Conservation (phyloP, 306 rosid species). For the Quercus aquifolioides region DNA sequence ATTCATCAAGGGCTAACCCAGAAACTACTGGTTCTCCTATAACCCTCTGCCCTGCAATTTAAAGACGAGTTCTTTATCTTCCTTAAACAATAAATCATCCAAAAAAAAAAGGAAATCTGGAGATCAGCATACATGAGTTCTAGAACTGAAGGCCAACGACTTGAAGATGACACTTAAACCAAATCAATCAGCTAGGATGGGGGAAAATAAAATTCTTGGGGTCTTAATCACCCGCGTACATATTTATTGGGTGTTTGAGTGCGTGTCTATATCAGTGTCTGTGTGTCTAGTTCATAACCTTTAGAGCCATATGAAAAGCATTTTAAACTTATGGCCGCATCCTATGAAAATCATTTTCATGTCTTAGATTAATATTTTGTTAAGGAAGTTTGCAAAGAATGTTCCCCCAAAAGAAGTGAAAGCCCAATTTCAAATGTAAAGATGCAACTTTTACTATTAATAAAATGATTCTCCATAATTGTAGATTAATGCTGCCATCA, state of each 20-base stretch:
- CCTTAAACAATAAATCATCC: not conserved
- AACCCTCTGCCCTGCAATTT: conserved; percentile 70
- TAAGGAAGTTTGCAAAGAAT: not conserved
- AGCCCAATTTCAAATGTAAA: too few species aligned
- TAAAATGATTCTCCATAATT: too few species aligned
- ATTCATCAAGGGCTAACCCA: conserved; percentile 83
- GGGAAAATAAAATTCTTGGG: not conserved
- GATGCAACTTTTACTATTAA: too few species aligned
- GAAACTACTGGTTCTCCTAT: conserved; percentile 86
- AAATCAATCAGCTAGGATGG: not conserved
- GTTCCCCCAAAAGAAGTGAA: not conserved
- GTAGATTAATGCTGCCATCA: too few species aligned
- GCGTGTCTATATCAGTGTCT: not conserved
- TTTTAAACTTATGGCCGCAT: not conserved
- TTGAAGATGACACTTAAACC: too few species aligned
- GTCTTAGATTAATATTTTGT: not conserved
- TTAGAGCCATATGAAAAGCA: not conserved
- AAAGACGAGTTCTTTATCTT: not conserved
- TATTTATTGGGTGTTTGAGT: not conserved
- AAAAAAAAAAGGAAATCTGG: not conserved
- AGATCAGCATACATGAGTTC: too few species aligned
- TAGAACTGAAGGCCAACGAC: too few species aligned
- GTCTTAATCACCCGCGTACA: not conserved
- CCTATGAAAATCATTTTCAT: not conserved
- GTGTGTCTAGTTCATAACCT: not conserved